Base-by-base conservation (phyloP, 2,329 filamentous ascomycete species). In the Ophiostoma piceae region DNA sequence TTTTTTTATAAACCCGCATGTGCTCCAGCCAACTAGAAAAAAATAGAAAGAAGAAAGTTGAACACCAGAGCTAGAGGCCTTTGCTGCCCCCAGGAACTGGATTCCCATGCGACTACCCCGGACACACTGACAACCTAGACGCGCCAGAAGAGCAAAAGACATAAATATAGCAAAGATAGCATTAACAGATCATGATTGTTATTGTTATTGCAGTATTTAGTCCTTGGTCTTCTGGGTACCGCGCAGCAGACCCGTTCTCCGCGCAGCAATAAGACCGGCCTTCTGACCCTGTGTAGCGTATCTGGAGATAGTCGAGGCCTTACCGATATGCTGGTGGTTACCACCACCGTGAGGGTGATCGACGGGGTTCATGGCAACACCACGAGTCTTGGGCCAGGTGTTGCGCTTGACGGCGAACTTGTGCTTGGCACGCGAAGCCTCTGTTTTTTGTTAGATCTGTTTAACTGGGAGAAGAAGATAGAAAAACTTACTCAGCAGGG, bases 151-250 rank as follows among this genome's bases (percentile, higher is more conserved):
- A 29, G 37, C 22, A 51, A 65, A 65, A 29, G 47, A 69, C 16
- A 51, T 26, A 65, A 47, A 68, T 57, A 68, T 1, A 43, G 62
- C 37, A 68, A 35, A 68, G 37, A 68, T 2, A 43, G 62, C 37
- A 68, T 67, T 29, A 54, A n/a, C 68, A 68, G 22, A 37, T n/a
- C 35, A 64, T 78, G 79, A 82, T 84, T 82, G n/a, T 47, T 29
- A 82, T 84, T 82, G n/a, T 47, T 29, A 60, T 68, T 16, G 26
- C 39, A 41, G 39, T n/a, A 29, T 57, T 85, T 93, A 94, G 77
- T 99, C 96, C 92, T 99, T 99, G 82, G 89, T 92, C 92, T 99
- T 99, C 88, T 99, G 95, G 82, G 95, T 98, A 96, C 95, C 95
- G 86, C 95, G 94, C 82, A 99, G 89, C 85, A 99, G 90, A 97